Evolutionary conservation across 768 basidiomycete genomes (phyloP).

Genomic region (Lactifluus echinatus): DNA sequence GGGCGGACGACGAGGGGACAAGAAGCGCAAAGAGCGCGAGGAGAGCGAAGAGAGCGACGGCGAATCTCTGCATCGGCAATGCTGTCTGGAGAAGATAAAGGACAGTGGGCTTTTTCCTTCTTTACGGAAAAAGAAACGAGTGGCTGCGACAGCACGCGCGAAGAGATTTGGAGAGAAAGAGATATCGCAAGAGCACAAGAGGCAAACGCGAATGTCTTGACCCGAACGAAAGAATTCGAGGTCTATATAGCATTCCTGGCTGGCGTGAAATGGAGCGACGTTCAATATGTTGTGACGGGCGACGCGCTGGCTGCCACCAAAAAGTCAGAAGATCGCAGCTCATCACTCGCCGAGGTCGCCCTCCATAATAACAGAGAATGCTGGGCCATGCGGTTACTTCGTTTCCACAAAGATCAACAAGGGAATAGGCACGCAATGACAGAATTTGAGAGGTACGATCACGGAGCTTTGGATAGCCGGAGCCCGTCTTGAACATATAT

Average conservation of each 20-base stretch:
- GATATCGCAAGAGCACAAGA: not conserved
- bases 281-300: not conserved
- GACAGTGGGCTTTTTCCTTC: not conserved
- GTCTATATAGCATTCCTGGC: not conserved
- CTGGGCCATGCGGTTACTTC: not conserved
- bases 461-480: not conserved
- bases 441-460: not conserved
- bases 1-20: not conserved
- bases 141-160: not conserved
- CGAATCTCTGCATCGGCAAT: constrained; percentile 4
- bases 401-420: not conserved
- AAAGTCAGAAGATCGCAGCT: not conserved
- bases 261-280: not conserved
- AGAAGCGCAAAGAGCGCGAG: not conserved
- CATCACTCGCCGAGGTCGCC: not conserved
- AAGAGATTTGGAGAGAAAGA: not conserved
- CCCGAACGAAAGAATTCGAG: not conserved
- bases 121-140: not conserved
- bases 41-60: not conserved
- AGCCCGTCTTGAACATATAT: not conserved
- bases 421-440: not conserved
- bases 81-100: not conserved
- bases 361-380: not conserved
- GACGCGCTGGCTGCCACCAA: not conserved
- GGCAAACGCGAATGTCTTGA: too few species aligned